phyloP scores from a whole-genome alignment of 768 basidiomycete species.

The Leccinum boreale region DNA sequence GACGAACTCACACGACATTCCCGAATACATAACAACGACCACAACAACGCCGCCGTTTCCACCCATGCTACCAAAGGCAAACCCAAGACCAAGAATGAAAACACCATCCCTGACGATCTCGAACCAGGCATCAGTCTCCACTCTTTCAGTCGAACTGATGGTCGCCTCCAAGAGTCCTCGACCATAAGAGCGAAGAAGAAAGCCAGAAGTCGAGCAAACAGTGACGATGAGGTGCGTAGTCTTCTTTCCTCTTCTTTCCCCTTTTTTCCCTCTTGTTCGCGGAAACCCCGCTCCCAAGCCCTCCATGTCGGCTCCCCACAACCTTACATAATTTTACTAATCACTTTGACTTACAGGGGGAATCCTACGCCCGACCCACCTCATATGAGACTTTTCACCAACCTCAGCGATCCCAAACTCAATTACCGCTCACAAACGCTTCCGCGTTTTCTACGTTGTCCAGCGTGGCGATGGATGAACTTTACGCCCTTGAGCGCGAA shows the following conservation, averaged over 20 bases:
- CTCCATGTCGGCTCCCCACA: conserved; percentile 25
- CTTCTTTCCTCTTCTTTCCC: background rate
- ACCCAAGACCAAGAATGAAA: conserved; percentile 30
- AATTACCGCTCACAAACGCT: conserved; percentile 29
- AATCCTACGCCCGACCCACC: conserved; percentile 59
- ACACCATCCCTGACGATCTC: conserved; percentile 22
- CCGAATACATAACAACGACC: conserved; percentile 81
- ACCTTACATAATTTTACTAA: conserved; percentile 26
- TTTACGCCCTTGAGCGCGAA: conserved; percentile 83
- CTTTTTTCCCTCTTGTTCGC: background rate
- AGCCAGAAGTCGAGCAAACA: conserved; percentile 73
- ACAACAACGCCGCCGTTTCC: conserved; percentile 23
- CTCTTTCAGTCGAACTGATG: conserved; percentile 19
- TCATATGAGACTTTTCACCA: conserved; percentile 40
- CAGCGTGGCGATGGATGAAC: conserved; percentile 81
- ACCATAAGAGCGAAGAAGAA: conserved; percentile 62
- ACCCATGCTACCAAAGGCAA: conserved; percentile 24
- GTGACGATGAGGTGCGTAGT: conserved; percentile 77
- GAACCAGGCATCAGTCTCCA: conserved; percentile 27
- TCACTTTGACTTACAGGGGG: conserved; percentile 35
- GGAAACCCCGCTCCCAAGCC: conserved; percentile 2
- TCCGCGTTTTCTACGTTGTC: conserved; percentile 67
- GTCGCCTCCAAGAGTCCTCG: conserved; percentile 22
- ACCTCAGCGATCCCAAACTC: conserved; percentile 28
- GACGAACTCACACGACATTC: conserved; percentile 97